Evolutionary conservation across 345 rosid species (phyloP), one percentile per base, ranked within the genome.

Genomic region (Eutrema heterophyllum): DNA sequence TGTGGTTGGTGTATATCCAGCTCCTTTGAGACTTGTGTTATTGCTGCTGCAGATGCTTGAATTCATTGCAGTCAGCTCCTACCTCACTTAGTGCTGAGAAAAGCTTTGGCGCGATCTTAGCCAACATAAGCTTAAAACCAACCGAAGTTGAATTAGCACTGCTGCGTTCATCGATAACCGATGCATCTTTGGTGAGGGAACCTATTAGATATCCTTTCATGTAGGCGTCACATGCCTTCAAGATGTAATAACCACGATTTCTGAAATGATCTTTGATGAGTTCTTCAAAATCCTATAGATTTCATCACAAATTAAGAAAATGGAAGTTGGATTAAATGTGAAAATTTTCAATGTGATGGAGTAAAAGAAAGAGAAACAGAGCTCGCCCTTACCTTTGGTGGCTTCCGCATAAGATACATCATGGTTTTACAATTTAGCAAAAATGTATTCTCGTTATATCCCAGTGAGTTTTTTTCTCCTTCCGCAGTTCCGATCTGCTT

Each of bases 71-170:
- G 68, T 87, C 86, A 52, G 92, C 94, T 73, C 98, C 97, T 40
- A 86, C 72, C 78, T 86, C 93, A 39, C 71, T 80, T 68, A 96
- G 75, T 7, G 95, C 83, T 11, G 41, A 40, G 64, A 84, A 80
- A 55, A 96, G 95, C 85, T 89, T 96, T 5, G 95, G 97, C 5
- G 71, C 73, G 21, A 90, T 92, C 90, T 96, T 96, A 48, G 84
- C 87, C 78, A 96, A 67, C 96, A 96, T 96, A 79, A 96, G 77
- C 83, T 92, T 92, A 86, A 96, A 92, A 41, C 99, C 98, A 61
- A 88, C 92, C 0, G 98, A 96, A 63, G 86, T 90, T 68, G 87
- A 79, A 75, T 89, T 87, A 21, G 85, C 87, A 35, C 71, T 69
- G 63, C 73, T 71, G 44, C 48, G 29, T 48, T 74, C 78, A 54